Base-by-base conservation (phyloP, 495 filamentous ascomycete genomes). In the Eremomyces bilateralis region DNA sequence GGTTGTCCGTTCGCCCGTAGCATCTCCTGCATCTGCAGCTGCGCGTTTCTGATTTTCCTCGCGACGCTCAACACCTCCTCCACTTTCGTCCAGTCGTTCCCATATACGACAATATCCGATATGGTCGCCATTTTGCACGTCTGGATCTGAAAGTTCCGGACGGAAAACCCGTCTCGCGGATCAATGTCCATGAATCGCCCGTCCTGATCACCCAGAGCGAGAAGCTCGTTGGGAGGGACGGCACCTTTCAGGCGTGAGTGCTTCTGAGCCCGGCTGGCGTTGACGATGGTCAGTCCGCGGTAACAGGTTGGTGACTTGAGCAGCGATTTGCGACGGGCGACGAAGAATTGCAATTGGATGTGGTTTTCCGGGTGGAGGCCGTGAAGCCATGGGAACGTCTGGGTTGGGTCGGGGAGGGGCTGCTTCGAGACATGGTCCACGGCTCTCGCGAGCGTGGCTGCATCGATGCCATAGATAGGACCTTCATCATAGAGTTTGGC, bases 331-430 rank as follows among this genome's bases (percentile, higher is more conserved):
- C 72, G 74, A 31, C 81, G 70, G 13, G 75, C 68, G 36, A 70
- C 69, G 54, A 97, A 94, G 59, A 93, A 94, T 12, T 74, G 70
- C 37, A 82, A 61, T 48, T 97, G 88, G 35, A 92, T 63, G 29
- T 80, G 71, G 46, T 95, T 97, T 35, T 71, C 67, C 2, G 76
- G 71, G 44, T 95, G 85, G n/a, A 95, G 56, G 15, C 88, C 88
- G 58, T 97, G 88, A 5, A 93, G 63, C 88, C 88, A 97, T n/a
- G 88, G 88, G 46, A 94, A 97, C 43, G 93, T 74, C 40, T 69
- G 64, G 6, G 69, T 62, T 1, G 90, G 73, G 39, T 91, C 77
- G 5, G 88, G 85, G 16, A 94, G 54, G 8, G 78, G 71, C 43
- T 90, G 80, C 2, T 69, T 64, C 0, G 84, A 66, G 37, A 68